Percentiles rank a stretch among this genome's conserved stretches.
phyloP scores from a whole-genome alignment of 75 land plant genomes.

The Selaginella moellendorffii region DNA sequence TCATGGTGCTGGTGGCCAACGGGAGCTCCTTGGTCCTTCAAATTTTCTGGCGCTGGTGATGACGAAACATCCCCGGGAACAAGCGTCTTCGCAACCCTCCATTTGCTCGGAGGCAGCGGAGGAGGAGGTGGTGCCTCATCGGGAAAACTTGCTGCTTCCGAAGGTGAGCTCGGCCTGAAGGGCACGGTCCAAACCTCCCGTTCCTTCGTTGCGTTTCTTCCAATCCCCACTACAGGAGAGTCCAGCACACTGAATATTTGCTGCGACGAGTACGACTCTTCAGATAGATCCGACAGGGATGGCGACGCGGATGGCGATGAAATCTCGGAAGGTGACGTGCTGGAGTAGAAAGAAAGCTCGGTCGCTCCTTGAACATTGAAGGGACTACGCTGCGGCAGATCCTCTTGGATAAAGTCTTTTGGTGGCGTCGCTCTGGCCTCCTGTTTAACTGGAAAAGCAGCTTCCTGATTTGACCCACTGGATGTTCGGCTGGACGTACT shows the following conservation, averaged over 20 bases:
- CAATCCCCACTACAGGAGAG: neutral
- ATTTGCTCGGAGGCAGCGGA: neutral
- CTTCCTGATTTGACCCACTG: no score
- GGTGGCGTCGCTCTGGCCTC: no score
- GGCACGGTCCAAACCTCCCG: neutral
- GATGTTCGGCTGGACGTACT: no score
- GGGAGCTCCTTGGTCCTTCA: neutral
- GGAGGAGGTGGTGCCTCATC: neutral
- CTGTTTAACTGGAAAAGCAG: no score
- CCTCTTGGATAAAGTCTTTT: no score
- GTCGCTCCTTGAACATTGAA: no score
- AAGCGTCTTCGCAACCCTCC: neutral
- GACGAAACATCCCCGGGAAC: no score
- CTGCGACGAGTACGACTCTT: neutral
- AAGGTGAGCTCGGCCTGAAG: neutral
- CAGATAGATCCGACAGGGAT: neutral
- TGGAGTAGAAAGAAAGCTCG: neutral
- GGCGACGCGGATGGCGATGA: neutral
- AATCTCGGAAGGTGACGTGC: neutral
- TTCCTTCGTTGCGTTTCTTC: neutral
- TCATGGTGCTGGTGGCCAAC: neutral
- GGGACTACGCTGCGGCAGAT: no score
- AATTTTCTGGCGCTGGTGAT: neutral
- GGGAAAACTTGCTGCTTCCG: neutral
- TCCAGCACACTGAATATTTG: neutral